Evolutionary conservation across 768 basidiomycete genomes (phyloP), one percentile per base, ranked within the genome.

Genomic region (Sistotremastrum niveocremeum): DNA sequence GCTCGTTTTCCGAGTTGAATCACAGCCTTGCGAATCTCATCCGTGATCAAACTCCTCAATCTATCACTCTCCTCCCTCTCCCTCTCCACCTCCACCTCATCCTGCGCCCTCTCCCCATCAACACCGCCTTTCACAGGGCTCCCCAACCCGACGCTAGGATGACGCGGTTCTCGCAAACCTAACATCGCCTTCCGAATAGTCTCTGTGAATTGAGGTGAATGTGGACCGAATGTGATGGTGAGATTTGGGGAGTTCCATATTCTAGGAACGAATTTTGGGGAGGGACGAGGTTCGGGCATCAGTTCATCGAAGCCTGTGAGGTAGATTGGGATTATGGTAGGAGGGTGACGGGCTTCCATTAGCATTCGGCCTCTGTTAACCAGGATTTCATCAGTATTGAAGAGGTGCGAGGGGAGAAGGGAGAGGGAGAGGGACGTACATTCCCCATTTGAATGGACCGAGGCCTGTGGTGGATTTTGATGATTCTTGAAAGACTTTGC

Each of bases 241-340:
- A 95, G 68, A 34, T 65, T 65, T 8, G 20, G 20, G 20, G 20
- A 20, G 60, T 76, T 65, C 50, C 85, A 70, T 33, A 70, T 59
- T 49, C 76, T 69, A 37, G 93, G 78, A 53, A 83, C 47, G 58
- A 72, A 80, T 50, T 82, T 86, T 3, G 89, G 90, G 54, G 76
- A 81, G 2, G 67, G 54, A 12, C 91, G 78, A 32, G 80, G 77
- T 62, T 89, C 90, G 38, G 88, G 86, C 90, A 98, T 93, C 11
- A 95, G 66, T 51, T 76, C 69, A 56, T 98, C 86, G 52, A 93
- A 95, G 3, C 81, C 80, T 81, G 52, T 81, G 8, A 97, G 67
- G 89, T 89, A 98, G 73, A 95, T 85, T 2, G 93, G 93, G 51
- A 98, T 81, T 48, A 95, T 76, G 20, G 79, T 61, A 2, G 93